phyloP scores from a whole-genome alignment of 371 early-diverging fungal species.

The Lichtheimia ramosa region DNA sequence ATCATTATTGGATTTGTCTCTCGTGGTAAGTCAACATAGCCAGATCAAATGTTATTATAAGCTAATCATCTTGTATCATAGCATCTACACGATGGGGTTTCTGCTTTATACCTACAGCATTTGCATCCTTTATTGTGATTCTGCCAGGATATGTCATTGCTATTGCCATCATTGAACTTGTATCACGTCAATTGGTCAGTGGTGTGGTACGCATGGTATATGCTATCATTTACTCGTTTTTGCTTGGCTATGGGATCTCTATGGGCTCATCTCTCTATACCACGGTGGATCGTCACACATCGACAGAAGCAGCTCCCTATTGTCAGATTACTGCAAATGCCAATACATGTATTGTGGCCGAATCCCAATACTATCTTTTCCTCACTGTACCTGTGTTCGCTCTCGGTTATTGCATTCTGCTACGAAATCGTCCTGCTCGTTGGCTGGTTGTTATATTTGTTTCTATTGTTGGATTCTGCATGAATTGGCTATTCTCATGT shows the following conservation, averaged over 20 bases:
- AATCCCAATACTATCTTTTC: slow-evolving; percentile 36
- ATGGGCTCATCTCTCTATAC: slow-evolving; percentile 63
- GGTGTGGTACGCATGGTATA: slow-evolving; percentile 85
- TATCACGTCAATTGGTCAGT: slow-evolving; percentile 81
- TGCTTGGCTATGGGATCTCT: slow-evolving; percentile 78
- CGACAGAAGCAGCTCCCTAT: slow-evolving; percentile 12
- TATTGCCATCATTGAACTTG: slow-evolving; percentile 76
- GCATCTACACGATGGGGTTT: slow-evolving; percentile 27
- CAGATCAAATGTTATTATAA: background rate
- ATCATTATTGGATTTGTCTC: slow-evolving; percentile 70
- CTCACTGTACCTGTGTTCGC: slow-evolving; percentile 47
- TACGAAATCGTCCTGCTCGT: slow-evolving; percentile 34
- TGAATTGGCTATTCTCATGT: slow-evolving; percentile 35
- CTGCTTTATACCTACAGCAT: slow-evolving; percentile 50
- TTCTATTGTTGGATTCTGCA: slow-evolving; percentile 29
- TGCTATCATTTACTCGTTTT: slow-evolving; percentile 75
- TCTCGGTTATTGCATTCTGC: slow-evolving; percentile 38
- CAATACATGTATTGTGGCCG: slow-evolving; percentile 23
- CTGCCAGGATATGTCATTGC: slow-evolving; percentile 78
- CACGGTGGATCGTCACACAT: slow-evolving; percentile 26
- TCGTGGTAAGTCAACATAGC: slow-evolving; percentile 32
- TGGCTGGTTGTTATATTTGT: slow-evolving; percentile 24
- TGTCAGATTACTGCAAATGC: slow-evolving; percentile 25
- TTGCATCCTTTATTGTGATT: slow-evolving; percentile 57
- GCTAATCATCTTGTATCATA: background rate